Percentiles rank a stretch among this genome's conserved stretches.
These are phyloP conservation scores for Collybiopsis confluens DNA, from an alignment of 768 basidiomycete species.

Conservation along the genomic window DNA sequence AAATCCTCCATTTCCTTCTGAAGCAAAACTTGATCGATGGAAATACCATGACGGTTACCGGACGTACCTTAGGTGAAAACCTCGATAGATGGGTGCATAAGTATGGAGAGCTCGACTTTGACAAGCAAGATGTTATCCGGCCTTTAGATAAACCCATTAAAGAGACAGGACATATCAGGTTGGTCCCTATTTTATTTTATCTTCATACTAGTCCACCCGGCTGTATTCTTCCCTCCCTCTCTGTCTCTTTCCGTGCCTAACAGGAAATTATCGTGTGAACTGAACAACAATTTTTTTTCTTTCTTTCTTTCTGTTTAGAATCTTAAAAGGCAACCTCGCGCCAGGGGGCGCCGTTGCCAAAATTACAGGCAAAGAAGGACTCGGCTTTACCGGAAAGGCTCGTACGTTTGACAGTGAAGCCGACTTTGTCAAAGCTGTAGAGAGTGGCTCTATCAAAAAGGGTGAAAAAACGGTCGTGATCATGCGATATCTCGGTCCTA, in stretches of 20 bases:
- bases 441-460: conserved; percentile 81
- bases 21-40: conserved; percentile 89
- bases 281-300: background rate
- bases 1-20: conserved; percentile 80
- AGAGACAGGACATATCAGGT: conserved; percentile 86
- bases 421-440: conserved; percentile 83
- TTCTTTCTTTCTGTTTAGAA: conserved; percentile 40
- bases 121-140: conserved; percentile 79
- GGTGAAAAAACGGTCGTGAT: conserved; percentile 97
- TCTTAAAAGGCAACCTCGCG: conserved; percentile 87
- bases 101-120: conserved; percentile 67
- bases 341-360: conserved; percentile 96
- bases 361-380: conserved; percentile 94
- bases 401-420: conserved; percentile 90
- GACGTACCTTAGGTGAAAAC: conserved; percentile 87
- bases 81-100: conserved; percentile 83
- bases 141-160: conserved; percentile 89
- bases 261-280: background rate
- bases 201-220: background rate
- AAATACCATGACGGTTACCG: conserved; percentile 87
- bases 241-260: conserved; percentile 10
- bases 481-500: conserved; percentile 92
- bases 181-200: conserved; percentile 10
- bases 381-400: conserved; percentile 87
- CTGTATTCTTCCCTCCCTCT: conserved; percentile 7